Evolutionary conservation across 2,329 filamentous ascomycete species (phyloP).

Genomic region (Dendrostoma leiphaemia): DNA sequence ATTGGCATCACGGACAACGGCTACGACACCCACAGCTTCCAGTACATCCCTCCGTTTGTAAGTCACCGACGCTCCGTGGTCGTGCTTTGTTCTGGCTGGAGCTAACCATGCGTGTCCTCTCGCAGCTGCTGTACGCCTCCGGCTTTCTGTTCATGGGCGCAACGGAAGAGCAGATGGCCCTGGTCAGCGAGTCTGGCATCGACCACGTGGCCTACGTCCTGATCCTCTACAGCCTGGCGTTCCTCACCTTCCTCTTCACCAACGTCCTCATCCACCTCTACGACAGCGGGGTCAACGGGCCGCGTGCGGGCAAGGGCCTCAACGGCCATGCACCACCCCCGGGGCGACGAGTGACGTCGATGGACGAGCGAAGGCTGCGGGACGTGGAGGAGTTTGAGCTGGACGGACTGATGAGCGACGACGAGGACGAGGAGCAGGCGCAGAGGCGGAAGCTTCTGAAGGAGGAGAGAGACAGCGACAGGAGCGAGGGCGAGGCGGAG

Average conservation of each 20-base stretch:
- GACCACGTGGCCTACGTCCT: slow-evolving; percentile 91
- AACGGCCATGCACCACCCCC: slow-evolving; percentile 31
- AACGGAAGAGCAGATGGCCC: slow-evolving; percentile 90
- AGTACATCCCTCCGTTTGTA: slow-evolving; percentile 54
- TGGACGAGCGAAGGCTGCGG: slow-evolving; percentile 57
- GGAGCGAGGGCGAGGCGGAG: slow-evolving; percentile 15
- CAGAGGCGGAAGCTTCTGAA: slow-evolving; percentile 35
- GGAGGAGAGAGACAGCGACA: slow-evolving; percentile 28
- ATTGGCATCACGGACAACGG: slow-evolving; percentile 64
- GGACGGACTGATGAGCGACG: slow-evolving; percentile 84
- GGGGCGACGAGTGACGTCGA: slow-evolving; percentile 6
- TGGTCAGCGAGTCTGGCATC: slow-evolving; percentile 71
- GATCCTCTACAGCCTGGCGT: slow-evolving; percentile 86
- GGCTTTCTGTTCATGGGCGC: slow-evolving; percentile 98
- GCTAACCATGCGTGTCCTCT: slow-evolving; percentile 16
- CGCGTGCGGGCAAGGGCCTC: slow-evolving; percentile 32
- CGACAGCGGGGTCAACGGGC: slow-evolving; percentile 54
- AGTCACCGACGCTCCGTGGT: slow-evolving; percentile 33
- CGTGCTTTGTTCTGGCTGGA: background rate
- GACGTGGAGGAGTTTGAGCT: slow-evolving; percentile 94
- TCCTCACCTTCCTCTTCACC: slow-evolving; percentile 85
- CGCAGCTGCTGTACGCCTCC: slow-evolving; percentile 80
- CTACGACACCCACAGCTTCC: slow-evolving; percentile 62
- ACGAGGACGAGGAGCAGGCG: slow-evolving; percentile 61
- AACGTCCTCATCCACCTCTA: slow-evolving; percentile 86